Conservation (phyloP, 768 basidiomycete species). For the Lentinula guzmanii region DNA sequence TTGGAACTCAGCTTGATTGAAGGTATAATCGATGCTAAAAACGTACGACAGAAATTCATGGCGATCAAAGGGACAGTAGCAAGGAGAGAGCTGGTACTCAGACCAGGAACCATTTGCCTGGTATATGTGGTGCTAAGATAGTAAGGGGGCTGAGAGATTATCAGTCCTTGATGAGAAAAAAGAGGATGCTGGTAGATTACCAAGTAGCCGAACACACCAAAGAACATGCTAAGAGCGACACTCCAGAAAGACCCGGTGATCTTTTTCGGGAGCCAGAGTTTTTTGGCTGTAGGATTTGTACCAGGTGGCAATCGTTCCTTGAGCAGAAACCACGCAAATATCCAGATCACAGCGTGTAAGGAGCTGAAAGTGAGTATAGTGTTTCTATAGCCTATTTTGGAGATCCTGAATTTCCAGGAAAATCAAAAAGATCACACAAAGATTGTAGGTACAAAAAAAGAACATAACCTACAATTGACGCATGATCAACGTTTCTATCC, state of each 20-base stretch:
- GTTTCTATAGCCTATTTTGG: constrained; percentile 21
- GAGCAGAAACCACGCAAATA: constrained; percentile 22
- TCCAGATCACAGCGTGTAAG: constrained; percentile 19
- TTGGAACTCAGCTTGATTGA: not conserved
- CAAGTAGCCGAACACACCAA: constrained; percentile 20
- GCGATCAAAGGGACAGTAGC: constrained; percentile 16
- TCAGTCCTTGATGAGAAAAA: not conserved
- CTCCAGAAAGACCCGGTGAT: constrained; percentile 23
- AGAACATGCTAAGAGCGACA: constrained; percentile 21
- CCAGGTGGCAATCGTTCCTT: constrained; percentile 18
- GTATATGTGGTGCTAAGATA: constrained; percentile 17
- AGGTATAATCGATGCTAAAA: not conserved
- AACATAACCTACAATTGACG: constrained; percentile 12
- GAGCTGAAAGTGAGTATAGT: constrained; percentile 24
- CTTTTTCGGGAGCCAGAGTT: constrained; percentile 17
- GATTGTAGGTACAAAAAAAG: not conserved
- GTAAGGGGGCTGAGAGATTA: constrained; percentile 13
- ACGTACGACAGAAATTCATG: constrained; percentile 18
- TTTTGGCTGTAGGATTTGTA: constrained; percentile 5
- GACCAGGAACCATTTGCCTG: constrained; percentile 11
- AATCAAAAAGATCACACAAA: not conserved
- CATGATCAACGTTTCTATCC: constrained; percentile 14
- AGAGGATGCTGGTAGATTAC: not conserved
- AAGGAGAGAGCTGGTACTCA: constrained; percentile 14
- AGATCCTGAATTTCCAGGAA: constrained; percentile 11